A percentile compares a stretch with the other conserved stretches of the same genome.
These are phyloP conservation scores for Taphrina populina DNA, from an alignment of 1,139 yeast species.

Conservation along the genomic window DNA sequence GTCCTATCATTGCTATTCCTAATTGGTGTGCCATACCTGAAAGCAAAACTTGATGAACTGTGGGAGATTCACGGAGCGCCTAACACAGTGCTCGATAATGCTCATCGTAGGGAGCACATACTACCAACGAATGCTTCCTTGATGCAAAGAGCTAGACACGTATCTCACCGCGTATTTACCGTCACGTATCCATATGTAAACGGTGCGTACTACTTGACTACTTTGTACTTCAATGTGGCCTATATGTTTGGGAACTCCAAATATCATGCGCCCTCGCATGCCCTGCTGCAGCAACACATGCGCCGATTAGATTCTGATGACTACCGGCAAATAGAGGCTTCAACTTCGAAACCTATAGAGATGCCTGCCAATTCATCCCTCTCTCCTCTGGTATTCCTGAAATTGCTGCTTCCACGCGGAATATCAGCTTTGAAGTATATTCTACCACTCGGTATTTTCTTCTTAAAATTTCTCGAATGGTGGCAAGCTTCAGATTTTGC, in stretches of 20 bases:
- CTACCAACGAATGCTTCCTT: conserved; percentile 41
- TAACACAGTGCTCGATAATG: conserved; percentile 32
- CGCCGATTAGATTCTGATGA: conserved; percentile 68
- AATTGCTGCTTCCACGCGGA: conserved; percentile 17
- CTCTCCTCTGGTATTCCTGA: conserved; percentile 24
- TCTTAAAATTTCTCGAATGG: conserved; percentile 89
- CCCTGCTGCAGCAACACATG: conserved; percentile 63
- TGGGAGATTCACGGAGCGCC: conserved; percentile 60
- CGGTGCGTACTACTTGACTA: conserved; percentile 52
- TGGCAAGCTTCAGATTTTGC: conserved; percentile 83
- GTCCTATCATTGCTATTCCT: conserved; percentile 61
- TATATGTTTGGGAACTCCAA: conserved; percentile 68
- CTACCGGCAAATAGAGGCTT: conserved; percentile 44
- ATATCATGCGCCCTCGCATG: conserved; percentile 65
- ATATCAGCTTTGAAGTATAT: conserved; percentile 43
- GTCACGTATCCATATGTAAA: conserved; percentile 62
- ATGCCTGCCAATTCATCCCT: conserved; percentile 31
- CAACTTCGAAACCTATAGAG: conserved; percentile 1
- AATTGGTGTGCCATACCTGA: conserved; percentile 61
- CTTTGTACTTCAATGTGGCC: conserved; percentile 61
- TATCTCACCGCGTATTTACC: conserved; percentile 53
- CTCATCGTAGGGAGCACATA: conserved; percentile 39
- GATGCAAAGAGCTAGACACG: conserved; percentile 40
- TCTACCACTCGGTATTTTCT: conserved; percentile 80
- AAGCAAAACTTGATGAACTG: conserved; percentile 64